Base-by-base conservation (phyloP, 805 yeast species). In the Ogataea wickerhamii region DNA sequence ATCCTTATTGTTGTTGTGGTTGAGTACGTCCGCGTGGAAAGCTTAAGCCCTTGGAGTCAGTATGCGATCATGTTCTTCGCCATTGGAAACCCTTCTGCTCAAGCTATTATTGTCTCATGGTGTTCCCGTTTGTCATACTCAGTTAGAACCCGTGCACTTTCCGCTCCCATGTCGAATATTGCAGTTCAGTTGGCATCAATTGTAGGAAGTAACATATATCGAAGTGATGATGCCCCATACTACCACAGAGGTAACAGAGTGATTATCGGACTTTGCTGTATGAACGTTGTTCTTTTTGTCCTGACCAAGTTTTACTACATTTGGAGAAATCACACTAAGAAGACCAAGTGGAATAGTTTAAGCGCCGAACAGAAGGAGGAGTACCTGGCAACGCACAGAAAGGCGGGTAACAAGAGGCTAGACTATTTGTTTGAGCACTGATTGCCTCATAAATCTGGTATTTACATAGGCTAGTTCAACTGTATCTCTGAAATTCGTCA, bases 91-190 rank as follows among this genome's bases (percentile, higher is more conserved):
- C 71, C 76, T 1, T 63, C 65, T 13, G 55, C 67, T 6, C 73
- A 73, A 55, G 71, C 80, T 1, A 51, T 76, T 18, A 56, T 68
- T 22, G 76, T 74, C 21, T 63, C 73, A 21, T 79, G 85, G 85
- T 68, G 74, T 38, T 76, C 85, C 0, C 55, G 70, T 14, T 74
- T 76, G 44, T 68, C 82, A n/a, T 72, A 75, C 53, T 66, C 80
- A 0, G 82, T 80, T n/a, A 55, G 80, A 6, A 57, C 75, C 4
- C 61, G 86, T 43, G 73, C 85, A 0, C 74, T 80, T 4, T 68
- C 80, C 5, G 70, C 82, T 0, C 77, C 85, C 1, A 41, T 79
- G 40, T 76, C 71, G 45, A 80, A 79, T 49, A 76, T 78, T 59
- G 69, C 66, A 48, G 71, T 73, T 0, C 86, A 80, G 49, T 56